Base-by-base conservation (phyloP, 2,329 filamentous ascomycete genomes). In the Lasiodiplodia sp. region DNA sequence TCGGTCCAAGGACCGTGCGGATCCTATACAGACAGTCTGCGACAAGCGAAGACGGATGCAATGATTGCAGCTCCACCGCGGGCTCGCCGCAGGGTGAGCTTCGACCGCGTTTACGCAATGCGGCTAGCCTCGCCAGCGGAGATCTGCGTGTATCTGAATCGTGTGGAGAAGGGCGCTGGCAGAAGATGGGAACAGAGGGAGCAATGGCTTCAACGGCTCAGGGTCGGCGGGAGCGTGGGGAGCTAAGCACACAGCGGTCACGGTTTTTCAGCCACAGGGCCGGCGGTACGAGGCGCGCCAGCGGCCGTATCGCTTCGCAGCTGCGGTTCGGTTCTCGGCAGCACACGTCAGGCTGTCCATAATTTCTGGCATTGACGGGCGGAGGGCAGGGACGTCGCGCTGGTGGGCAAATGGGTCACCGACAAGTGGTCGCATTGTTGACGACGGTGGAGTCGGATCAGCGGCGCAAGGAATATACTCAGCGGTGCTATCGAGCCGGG, bases 401-500 rank as follows among this genome's bases (percentile, higher is more conserved):
- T 40, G 34, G 38, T 31, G 40, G 58, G 47, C 58, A 63, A 63
- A 63, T 63, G 40, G 58, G 40, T 44, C 40, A 23, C 40, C 40
- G 58, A 63, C 58, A 63, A 63, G 58, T 63, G 58, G 57, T 60
- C 38, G 57, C 38, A 25, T 31, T 23, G 10, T 18, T 14, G 58
- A 34, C 14, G 64, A 38, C 64, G 31, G 64, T 66, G 64, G 64
- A 66, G 64, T 66, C 52, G 52, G 63, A 57, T 56, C 64, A 66
- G 64, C 64, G 44, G 40, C 40, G 58, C 18, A 25, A 18, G 40
- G 58, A 44, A 63, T 49, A 34, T 63, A 37, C 18, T 25, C 25
- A n/a, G 18, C 14, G 18, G 6, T 44, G 16, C 25, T 23, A 34
- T 60, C 11, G 40, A 23, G 58, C 21, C 40, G 58, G 40, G 58